These are phyloP conservation scores for Hygrophila difformis DNA, from an alignment of 257 asterid genomes.

Conservation along the genomic window DNA sequence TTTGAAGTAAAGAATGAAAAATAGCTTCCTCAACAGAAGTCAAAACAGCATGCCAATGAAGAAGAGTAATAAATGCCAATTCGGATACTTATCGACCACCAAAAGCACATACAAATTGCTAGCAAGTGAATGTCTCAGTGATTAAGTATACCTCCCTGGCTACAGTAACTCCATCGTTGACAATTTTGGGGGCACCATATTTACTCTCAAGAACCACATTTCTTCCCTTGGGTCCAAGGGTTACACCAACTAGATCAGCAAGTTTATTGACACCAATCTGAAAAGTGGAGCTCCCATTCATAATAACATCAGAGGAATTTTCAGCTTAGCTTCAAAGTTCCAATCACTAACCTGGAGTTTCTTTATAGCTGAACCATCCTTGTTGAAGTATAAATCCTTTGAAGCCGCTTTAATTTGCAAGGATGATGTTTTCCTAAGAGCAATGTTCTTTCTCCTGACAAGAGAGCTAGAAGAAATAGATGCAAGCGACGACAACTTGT, in stretches of 20 bases:
- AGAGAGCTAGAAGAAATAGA: slow-evolving; percentile 47
- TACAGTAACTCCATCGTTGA: slow-evolving; percentile 97
- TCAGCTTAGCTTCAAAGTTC: background rate
- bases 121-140: background rate
- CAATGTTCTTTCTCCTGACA: slow-evolving; percentile 43
- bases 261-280: slow-evolving; percentile 92
- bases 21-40: no score
- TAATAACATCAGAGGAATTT: background rate
- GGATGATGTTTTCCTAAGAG: slow-evolving; percentile 30
- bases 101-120: background rate
- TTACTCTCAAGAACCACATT: slow-evolving; percentile 98
- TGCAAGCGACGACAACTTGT: slow-evolving; percentile 62
- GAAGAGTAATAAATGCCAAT: no score
- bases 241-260: slow-evolving; percentile 94
- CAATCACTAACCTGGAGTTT: slow-evolving; percentile 48
- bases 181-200: slow-evolving; percentile 95
- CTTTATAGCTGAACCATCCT: slow-evolving; percentile 94
- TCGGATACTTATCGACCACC: background rate
- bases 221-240: slow-evolving; percentile 97
- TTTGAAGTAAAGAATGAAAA: no score
- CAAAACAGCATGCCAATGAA: no score
- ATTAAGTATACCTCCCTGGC: slow-evolving; percentile 68
- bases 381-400: slow-evolving; percentile 80
- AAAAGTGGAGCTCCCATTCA: slow-evolving; percentile 10
- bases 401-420: slow-evolving; percentile 62